These are phyloP conservation scores for Coemansia sp. DNA, from an alignment of 192 early-diverging fungal species.

Conservation along the genomic window DNA sequence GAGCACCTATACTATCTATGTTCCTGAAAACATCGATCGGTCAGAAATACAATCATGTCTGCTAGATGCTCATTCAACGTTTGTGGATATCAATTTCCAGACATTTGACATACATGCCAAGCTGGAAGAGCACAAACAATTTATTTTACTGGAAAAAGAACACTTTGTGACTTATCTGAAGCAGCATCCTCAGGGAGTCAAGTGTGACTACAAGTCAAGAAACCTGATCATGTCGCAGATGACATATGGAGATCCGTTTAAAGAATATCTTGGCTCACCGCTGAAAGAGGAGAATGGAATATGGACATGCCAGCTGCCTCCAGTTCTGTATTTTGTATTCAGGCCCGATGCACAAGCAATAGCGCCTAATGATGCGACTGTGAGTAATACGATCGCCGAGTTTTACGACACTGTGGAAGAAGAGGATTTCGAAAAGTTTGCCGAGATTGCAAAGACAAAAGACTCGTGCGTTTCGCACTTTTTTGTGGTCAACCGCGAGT, in stretches of 20 bases:
- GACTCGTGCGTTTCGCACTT: background rate
- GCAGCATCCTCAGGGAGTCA: background rate
- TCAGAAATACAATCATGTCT: background rate
- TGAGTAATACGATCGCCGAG: background rate
- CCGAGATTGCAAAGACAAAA: background rate
- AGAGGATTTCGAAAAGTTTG: background rate
- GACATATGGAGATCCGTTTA: background rate
- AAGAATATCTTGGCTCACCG: background rate
- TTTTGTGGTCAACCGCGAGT: background rate
- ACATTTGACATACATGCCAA: background rate
- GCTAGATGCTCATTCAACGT: background rate
- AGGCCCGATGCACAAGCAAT: background rate
- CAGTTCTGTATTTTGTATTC: background rate
- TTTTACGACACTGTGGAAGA: background rate
- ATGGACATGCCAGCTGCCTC: background rate
- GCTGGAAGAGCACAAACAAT: background rate
- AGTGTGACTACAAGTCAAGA: background rate
- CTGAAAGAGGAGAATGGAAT: background rate
- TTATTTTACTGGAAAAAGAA: background rate
- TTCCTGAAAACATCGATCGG: background rate
- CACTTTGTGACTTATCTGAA: background rate
- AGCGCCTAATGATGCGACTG: background rate
- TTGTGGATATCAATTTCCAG: background rate
- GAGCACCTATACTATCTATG: background rate
- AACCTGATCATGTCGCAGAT: background rate